A percentile compares a stretch with the other conserved stretches of the same genome.
phyloP scores from a whole-genome alignment of 306 rosid genomes.

The Bauhinia variegata region DNA sequence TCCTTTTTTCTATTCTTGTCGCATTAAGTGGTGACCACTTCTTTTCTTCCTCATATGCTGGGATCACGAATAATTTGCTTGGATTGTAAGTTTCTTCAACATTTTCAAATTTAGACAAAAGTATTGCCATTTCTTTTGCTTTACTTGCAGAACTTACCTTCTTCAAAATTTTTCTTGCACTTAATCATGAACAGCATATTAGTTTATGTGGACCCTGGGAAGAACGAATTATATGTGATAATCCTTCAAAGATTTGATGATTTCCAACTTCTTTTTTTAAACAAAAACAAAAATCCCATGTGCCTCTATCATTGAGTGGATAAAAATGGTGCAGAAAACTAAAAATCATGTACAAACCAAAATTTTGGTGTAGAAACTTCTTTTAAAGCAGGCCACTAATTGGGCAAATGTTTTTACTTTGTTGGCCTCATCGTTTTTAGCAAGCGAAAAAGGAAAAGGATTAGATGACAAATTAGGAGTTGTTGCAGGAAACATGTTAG shows the following conservation, averaged over 20 bases:
- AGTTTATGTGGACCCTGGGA: neutral
- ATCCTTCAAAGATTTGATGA: neutral
- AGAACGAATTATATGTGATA: slow-evolving; percentile 1
- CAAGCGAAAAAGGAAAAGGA: neutral
- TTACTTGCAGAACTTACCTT: no score
- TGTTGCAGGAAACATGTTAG: slow-evolving; percentile 22
- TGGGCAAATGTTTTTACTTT: neutral
- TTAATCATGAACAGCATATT: neutral
- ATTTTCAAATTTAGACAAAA: neutral
- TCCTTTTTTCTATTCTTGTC: slow-evolving; percentile 1
- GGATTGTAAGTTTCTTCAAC: no score
- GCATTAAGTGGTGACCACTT: slow-evolving; percentile 21
- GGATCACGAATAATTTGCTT: neutral
- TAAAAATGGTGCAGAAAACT: neutral
- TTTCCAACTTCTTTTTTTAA: neutral
- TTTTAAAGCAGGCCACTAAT: neutral
- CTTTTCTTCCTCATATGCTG: no score
- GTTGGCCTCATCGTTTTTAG: slow-evolving; percentile 6
- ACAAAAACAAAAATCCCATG: no score
- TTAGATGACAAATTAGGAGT: slow-evolving; percentile 33
- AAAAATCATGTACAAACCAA: neutral
- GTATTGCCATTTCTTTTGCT: no score
- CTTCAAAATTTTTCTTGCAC: neutral
- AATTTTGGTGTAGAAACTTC: neutral
- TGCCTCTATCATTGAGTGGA: neutral